Evolutionary conservation across 2,329 filamentous ascomycete species (phyloP), one percentile per base, ranked within the genome.

Genomic region (Penicillium sp.): DNA sequence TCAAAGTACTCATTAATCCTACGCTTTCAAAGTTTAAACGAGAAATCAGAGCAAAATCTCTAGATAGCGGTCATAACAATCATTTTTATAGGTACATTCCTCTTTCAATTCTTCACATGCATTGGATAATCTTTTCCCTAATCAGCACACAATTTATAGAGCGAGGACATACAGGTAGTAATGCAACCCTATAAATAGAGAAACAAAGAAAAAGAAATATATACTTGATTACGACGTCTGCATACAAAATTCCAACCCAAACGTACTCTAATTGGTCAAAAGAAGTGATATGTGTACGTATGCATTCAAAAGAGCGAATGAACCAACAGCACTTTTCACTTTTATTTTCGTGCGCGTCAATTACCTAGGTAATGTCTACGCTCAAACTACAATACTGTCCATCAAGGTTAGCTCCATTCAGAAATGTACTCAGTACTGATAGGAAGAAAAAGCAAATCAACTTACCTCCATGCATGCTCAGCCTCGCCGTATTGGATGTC

Each of bases 401-500:
- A 12, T 7, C 7, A 11, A 43, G 9, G 18, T 43, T 23, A 43
- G 40, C 40, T 11, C 9, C 40, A 12, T 11, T 23, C 11, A 3
- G 3, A 42, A 42, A 4, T 18, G 6, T 11, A 42, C 21, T 40
- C 3, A n/a, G n/a, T 14, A 40, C n/a, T n/a, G 40, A 21, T n/a
- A 38, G 16, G n/a, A 38, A 12, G 30, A 18, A 9, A 18, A 14
- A 20, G 12, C 5, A 14, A 14, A 50, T 45, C 4, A 47, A 68
- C 77, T 72, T 86, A 86, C 81, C 92, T 96, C 94, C 94, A 99
- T 62, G 87, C 82, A 73, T 97, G 91, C 71, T 90, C 84, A 74
- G 92, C 88, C 63, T 97, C 92, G 61, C 94, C 94, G 71, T 97
- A 97, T 78, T 97, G 93, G 64, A 95, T 91, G 30, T 79, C 87